Conservation (phyloP, 371 early-diverging fungal genomes). For the Syncephalis fuscata region DNA sequence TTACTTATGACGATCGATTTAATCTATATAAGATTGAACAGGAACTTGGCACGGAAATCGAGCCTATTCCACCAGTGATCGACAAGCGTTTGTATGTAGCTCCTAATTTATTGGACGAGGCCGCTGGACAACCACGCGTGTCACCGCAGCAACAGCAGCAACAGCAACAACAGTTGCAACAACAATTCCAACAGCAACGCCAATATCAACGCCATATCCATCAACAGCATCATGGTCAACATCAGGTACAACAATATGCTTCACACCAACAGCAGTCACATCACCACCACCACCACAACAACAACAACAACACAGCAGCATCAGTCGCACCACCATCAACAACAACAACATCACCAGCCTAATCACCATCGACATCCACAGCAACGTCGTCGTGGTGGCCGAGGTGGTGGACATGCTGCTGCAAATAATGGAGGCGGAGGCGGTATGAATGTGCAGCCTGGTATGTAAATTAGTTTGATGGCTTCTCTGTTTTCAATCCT, state of each 20-base stretch:
- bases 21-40: slow-evolving; percentile 93
- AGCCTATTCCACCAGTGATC: slow-evolving; percentile 88
- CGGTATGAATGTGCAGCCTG: too few species aligned
- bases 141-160: slow-evolving; percentile 27
- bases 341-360: too few species aligned
- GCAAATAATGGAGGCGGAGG: too few species aligned
- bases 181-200: slow-evolving; percentile 12
- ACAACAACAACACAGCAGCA: background rate
- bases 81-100: slow-evolving; percentile 81
- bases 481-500: too few species aligned
- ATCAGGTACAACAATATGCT: background rate
- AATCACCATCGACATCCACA: too few species aligned
- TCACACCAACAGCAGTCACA: slow-evolving; percentile 3
- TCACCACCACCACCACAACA: slow-evolving; percentile 3
- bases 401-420: too few species aligned
- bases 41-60: slow-evolving; percentile 93
- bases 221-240: slow-evolving; percentile 10
- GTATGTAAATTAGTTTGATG: too few species aligned
- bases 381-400: too few species aligned
- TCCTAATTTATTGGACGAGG: slow-evolving; percentile 32
- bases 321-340: background rate
- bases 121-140: slow-evolving; percentile 22
- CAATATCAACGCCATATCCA: slow-evolving; percentile 18
- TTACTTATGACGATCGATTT: slow-evolving; percentile 92
- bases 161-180: slow-evolving; percentile 13